These are phyloP conservation scores for Lasiodiplodia theobromae DNA, from an alignment of 2,329 filamentous ascomycete genomes.

Conservation along the genomic window DNA sequence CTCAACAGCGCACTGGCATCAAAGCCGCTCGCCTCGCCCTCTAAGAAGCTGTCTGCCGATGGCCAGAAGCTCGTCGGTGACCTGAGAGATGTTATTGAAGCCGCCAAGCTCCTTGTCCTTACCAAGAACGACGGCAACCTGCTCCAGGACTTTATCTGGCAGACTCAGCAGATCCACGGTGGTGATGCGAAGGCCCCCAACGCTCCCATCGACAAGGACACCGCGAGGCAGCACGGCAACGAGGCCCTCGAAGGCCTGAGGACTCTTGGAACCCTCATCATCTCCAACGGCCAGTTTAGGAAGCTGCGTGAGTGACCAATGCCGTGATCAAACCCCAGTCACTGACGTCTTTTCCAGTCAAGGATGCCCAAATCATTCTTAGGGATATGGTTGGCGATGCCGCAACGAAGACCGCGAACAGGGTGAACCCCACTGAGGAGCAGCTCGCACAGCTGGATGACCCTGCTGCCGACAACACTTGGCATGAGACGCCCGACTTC, in stretches of 20 bases:
- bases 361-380: slow-evolving; percentile 79
- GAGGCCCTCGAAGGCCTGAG: slow-evolving; percentile 84
- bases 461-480: slow-evolving; percentile 89
- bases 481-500: slow-evolving; percentile 86
- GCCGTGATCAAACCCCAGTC: background rate
- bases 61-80: slow-evolving; percentile 81
- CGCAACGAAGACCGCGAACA: slow-evolving; percentile 77
- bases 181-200: slow-evolving; percentile 68
- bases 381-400: slow-evolving; percentile 93
- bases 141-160: slow-evolving; percentile 96
- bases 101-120: slow-evolving; percentile 84
- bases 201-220: slow-evolving; percentile 75
- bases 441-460: slow-evolving; percentile 77
- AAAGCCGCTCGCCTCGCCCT: slow-evolving; percentile 72
- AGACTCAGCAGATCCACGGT: slow-evolving; percentile 77
- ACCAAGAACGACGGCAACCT: slow-evolving; percentile 96
- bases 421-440: slow-evolving; percentile 79
- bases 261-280: slow-evolving; percentile 84
- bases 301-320: slow-evolving; percentile 73
- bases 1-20: slow-evolving; percentile 86
- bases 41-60: slow-evolving; percentile 79
- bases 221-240: slow-evolving; percentile 81
- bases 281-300: slow-evolving; percentile 95
- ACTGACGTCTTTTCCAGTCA: slow-evolving; percentile 58
- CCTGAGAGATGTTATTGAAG: slow-evolving; percentile 77